A percentile compares a stretch with the other conserved stretches of the same genome.
Evolutionary conservation across 345 rosid species (phyloP).

Genomic region (Lepidium sativum): DNA sequence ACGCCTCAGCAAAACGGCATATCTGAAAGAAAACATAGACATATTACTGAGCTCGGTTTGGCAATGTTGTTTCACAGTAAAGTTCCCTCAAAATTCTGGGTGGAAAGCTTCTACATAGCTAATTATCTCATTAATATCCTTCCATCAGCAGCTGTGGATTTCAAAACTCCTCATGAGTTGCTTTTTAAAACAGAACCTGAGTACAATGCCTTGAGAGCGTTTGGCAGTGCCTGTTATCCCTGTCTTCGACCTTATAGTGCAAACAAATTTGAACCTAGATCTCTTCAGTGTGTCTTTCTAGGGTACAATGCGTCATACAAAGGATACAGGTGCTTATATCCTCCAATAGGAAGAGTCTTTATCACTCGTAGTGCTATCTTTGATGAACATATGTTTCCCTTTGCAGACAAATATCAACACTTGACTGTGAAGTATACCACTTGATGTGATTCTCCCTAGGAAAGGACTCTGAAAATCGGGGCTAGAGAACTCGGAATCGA

Average conservation of each 20-base stretch:
- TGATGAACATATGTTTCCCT: background rate
- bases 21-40: background rate
- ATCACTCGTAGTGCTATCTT: background rate
- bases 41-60: background rate
- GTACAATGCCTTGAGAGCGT: background rate
- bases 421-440: too few species aligned
- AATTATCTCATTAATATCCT: background rate
- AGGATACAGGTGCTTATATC: background rate
- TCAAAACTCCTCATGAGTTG: background rate
- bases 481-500: too few species aligned
- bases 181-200: background rate
- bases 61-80: background rate
- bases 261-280: background rate
- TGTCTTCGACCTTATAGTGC: background rate
- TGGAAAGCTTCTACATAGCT: background rate
- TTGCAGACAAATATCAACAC: background rate
- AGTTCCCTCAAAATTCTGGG: background rate
- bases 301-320: background rate
- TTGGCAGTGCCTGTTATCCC: background rate
- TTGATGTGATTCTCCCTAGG: too few species aligned
- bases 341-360: background rate
- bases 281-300: background rate
- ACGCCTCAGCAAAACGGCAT: background rate
- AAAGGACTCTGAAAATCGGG: too few species aligned
- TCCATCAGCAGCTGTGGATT: background rate